A percentile compares a stretch with the other conserved stretches of the same genome.
Evolutionary conservation across 73 alveolate genomes (phyloP).

Genomic region (Tetrahymena elliotti): DNA sequence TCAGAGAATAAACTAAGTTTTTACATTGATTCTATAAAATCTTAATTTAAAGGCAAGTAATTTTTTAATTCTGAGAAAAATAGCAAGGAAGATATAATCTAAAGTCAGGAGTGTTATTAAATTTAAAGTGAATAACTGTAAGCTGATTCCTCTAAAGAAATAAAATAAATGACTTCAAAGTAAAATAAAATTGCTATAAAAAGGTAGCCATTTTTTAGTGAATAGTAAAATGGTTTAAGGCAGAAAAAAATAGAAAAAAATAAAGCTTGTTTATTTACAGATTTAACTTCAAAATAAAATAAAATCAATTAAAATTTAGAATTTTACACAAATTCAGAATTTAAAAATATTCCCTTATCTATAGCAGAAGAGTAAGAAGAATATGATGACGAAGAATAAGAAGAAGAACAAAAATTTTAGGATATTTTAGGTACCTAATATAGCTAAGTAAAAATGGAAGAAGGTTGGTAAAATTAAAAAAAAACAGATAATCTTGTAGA

Average conservation of each 20-base stretch:
- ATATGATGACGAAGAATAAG: not conserved
- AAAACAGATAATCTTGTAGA: not conserved
- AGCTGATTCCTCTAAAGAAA: not conserved
- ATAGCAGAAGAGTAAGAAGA: not conserved
- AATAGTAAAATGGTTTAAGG: too few relatives aligned
- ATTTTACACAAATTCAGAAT: not conserved
- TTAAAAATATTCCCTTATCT: not conserved
- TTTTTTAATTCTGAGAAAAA: not conserved
- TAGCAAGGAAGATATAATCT: not conserved
- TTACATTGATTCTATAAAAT: not conserved
- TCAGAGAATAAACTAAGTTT: not conserved
- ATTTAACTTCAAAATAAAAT: not conserved
- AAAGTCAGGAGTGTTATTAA: not conserved
- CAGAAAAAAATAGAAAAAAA: not conserved
- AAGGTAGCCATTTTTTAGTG: not conserved
- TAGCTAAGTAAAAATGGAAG: not conserved
- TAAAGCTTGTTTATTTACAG: not conserved
- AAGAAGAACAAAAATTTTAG: not conserved
- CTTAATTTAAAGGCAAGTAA: not conserved
- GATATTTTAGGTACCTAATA: not conserved
- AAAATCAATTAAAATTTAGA: not conserved
- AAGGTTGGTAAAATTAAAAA: not conserved
- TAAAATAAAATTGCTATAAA: too few relatives aligned
- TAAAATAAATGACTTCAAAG: too few relatives aligned
- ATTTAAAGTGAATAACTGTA: too few relatives aligned